Percentiles rank a stretch among this genome's conserved stretches.
Evolutionary conservation across 805 yeast species (phyloP).

Genomic region (Cyberlindnera misumaiensis): DNA sequence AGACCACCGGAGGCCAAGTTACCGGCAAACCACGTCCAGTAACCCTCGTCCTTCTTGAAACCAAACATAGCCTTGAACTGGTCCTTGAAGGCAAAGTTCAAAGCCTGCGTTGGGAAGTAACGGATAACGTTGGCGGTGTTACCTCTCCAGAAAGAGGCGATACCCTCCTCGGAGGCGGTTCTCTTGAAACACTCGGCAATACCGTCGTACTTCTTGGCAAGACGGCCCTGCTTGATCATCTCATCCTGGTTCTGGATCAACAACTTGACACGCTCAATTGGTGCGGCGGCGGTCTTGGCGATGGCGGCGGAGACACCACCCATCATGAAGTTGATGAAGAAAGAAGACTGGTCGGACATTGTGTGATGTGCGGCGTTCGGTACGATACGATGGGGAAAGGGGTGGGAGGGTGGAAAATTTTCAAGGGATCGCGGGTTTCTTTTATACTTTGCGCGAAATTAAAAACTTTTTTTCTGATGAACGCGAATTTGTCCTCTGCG

Average conservation of each 20-base stretch:
- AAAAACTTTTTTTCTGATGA: too few species aligned
- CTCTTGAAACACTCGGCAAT: slow-evolving; percentile 89
- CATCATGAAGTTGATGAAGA: slow-evolving; percentile 74
- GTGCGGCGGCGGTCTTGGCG: slow-evolving; percentile 96
- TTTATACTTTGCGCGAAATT: too few species aligned
- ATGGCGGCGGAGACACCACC: slow-evolving; percentile 99
- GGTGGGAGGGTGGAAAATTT: too few species aligned
- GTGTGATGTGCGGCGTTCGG: slow-evolving; percentile 3
- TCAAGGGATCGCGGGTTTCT: too few species aligned
- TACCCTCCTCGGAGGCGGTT: slow-evolving; percentile 92
- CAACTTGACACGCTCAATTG: slow-evolving; percentile 94
- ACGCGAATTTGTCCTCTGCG: too few species aligned
- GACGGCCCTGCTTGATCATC: slow-evolving; percentile 97
- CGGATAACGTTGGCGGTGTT: slow-evolving; percentile 98
- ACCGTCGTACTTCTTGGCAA: slow-evolving; percentile 81
- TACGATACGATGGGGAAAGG: too few species aligned
- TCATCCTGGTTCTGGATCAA: slow-evolving; percentile 97
- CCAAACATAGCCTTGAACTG: slow-evolving; percentile 93
- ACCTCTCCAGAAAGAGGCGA: slow-evolving; percentile 96
- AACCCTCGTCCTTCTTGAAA: slow-evolving; percentile 92
- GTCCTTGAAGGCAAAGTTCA: slow-evolving; percentile 97
- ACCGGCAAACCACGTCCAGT: slow-evolving; percentile 94
- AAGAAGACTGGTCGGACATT: slow-evolving; percentile 35
- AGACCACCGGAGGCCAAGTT: slow-evolving; percentile 98
- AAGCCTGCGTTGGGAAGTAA: slow-evolving; percentile 99